phyloP scores from a whole-genome alignment of 148 eudicot genomes.

The Fagopyrum esculentum region DNA sequence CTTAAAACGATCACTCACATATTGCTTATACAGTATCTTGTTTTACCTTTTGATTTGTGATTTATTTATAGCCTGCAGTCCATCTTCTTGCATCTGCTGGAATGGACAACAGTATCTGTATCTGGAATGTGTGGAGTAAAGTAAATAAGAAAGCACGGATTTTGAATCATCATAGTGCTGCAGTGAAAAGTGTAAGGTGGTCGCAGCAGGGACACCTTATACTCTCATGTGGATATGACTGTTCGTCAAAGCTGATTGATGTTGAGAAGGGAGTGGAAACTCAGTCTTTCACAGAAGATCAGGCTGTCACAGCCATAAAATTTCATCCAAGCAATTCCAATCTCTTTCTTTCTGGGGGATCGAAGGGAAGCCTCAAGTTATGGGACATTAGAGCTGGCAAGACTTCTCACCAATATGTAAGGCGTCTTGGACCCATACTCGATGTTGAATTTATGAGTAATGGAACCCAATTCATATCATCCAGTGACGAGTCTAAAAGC shows the following conservation, averaged over 20 bases:
- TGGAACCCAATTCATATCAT: conserved; percentile 64
- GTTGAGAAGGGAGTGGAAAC: conserved; percentile 69
- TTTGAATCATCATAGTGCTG: conserved; percentile 58
- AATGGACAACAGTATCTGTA: conserved; percentile 65
- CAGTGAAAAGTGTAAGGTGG: conserved; percentile 89
- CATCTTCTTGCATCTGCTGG: conserved; percentile 98
- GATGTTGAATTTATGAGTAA: conserved; percentile 72
- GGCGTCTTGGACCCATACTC: conserved; percentile 64
- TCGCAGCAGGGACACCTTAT: conserved; percentile 56
- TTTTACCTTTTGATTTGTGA: conserved; percentile 35
- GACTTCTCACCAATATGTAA: conserved; percentile 54
- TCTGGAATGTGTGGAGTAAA: conserved; percentile 88
- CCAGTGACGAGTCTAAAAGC: conserved; percentile 74
- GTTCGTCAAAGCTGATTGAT: conserved; percentile 61
- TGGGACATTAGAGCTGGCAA: conserved; percentile 79
- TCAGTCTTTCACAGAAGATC: conserved; percentile 63
- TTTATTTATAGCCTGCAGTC: conserved; percentile 54
- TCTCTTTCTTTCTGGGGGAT: conserved; percentile 82
- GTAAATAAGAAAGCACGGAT: conserved; percentile 53
- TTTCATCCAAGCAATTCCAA: conserved; percentile 67
- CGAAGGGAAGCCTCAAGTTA: conserved; percentile 62
- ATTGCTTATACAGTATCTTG: background rate
- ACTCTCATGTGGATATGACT: conserved; percentile 87
- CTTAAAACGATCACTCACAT: background rate
- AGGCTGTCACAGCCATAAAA: conserved; percentile 65